Base-by-base conservation (phyloP, 257 asterid genomes). In the Cynanchum wilfordii region DNA sequence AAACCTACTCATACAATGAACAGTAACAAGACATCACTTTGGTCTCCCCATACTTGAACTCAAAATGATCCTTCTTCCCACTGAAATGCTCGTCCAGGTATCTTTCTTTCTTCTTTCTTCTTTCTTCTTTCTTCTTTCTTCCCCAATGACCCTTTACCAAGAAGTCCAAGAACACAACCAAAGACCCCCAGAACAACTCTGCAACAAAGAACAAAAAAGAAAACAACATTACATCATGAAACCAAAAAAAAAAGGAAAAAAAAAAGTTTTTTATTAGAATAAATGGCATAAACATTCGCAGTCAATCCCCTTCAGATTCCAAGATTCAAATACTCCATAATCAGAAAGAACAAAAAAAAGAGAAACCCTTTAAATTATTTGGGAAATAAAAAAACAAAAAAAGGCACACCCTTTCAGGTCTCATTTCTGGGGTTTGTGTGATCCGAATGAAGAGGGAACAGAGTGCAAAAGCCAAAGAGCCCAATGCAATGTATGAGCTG, bases 261-360 rank as follows among this genome's bases (percentile, higher is more conserved):
- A 5, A 15, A n/a, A 30, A n/a, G 15, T 29, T 29, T 30, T 25
- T 44, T 22, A 67, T 40, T 40, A 7, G 45, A 56, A 66, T 42
- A 40, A 56, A 66, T 40, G 38, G 20, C 5, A 65, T 56, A 38
- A 5, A 55, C 58, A 38, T 66, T 24, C 20, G n/a, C 13, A 5
- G 33, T 20, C 29, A 42, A 63, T 44, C 63, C 19, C 69, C 77
- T 22, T n/a, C 63, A 55, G 55, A 70, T 70, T 70, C 36, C 66
- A 70, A 69, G 75, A 75, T 69, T 68, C 63, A 75, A 74, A 36
- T n/a, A 16, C 47, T 54, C 25, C 15, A 54, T 3, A 3, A 51
- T 24, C 3, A 51, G 5, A 3, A 51, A 40, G 1, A 10, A 20
- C 25, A 20, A 52, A 17, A 55, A 27, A 67, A 50, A 5, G 7